A percentile compares a stretch with the other conserved stretches of the same genome.
Conservation (phyloP, 78 protist genomes). For the Tieghemostelium lacteum region DNA sequence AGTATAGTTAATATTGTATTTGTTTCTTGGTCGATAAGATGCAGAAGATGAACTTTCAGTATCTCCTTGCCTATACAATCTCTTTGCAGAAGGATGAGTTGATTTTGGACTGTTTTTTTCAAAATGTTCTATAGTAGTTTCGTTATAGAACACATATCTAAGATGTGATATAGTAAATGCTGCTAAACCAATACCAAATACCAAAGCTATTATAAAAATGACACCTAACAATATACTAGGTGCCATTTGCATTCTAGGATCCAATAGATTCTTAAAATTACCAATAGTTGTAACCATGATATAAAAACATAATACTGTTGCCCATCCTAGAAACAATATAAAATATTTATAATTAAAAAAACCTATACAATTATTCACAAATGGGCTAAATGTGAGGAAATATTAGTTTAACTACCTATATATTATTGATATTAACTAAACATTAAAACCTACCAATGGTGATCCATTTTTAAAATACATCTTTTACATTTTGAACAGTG, state of each 20-base stretch:
- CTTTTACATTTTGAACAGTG: constrained; percentile 81
- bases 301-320: constrained; percentile 41
- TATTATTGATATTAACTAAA: neutral
- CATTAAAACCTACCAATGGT: constrained; percentile 70
- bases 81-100: neutral
- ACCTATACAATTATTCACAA: constrained; percentile 82
- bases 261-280: neutral
- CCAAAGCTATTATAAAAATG: constrained; percentile 28
- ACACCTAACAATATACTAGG: constrained; percentile 32
- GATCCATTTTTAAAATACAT: constrained; percentile 83
- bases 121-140: constrained; percentile 49
- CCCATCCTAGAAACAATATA: constrained; percentile 59
- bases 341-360: constrained; percentile 79
- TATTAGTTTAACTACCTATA: neutral
- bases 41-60: neutral
- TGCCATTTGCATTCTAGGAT: neutral
- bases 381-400: constrained; percentile 53
- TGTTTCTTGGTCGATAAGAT: neutral
- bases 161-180: constrained; percentile 28
- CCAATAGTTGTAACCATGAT: constrained; percentile 6
- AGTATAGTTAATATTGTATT: neutral
- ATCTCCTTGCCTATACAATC: neutral
- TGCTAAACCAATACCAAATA: constrained; percentile 52
- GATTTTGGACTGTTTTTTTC: neutral
- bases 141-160: constrained; percentile 19